These are phyloP conservation scores for Manihot esculenta DNA, from an alignment of 441 rosid species.

Conservation along the genomic window DNA sequence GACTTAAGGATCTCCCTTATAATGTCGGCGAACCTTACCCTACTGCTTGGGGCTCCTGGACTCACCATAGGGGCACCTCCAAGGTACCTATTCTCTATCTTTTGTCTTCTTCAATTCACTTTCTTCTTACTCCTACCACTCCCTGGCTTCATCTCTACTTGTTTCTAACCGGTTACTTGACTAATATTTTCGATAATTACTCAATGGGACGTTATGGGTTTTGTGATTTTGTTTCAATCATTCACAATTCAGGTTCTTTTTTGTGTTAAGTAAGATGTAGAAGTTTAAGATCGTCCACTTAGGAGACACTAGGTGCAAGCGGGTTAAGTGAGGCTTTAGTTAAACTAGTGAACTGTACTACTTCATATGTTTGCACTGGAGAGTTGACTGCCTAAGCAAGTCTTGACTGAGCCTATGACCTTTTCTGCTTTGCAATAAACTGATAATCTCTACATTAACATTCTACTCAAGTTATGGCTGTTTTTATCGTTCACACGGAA, in stretches of 20 bases:
- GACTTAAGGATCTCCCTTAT: conserved; percentile 92
- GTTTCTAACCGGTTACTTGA: background rate
- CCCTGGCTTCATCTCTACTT: background rate
- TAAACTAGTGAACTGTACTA: background rate
- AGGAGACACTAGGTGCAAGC: background rate
- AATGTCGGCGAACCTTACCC: conserved; percentile 86
- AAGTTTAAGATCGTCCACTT: background rate
- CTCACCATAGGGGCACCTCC: conserved; percentile 87
- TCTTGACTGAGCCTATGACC: background rate
- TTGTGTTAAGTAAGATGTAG: background rate
- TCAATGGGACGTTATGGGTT: background rate
- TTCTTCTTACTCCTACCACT: background rate
- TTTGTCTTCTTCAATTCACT: background rate
- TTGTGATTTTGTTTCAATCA: background rate
- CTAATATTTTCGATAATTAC: background rate
- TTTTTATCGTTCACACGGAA: background rate
- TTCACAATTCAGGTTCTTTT: background rate
- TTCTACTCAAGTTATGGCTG: background rate
- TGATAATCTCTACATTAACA: background rate
- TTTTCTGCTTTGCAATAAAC: background rate
- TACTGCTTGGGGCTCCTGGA: conserved; percentile 96
- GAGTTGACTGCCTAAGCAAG: background rate
- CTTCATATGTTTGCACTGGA: background rate
- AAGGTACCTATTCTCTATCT: conserved; percentile 39
- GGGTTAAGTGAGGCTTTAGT: background rate